Evolutionary conservation across 2,329 filamentous ascomycete genomes (phyloP), one percentile per base, ranked within the genome.

Genomic region (Pyrenochaeta sp.): DNA sequence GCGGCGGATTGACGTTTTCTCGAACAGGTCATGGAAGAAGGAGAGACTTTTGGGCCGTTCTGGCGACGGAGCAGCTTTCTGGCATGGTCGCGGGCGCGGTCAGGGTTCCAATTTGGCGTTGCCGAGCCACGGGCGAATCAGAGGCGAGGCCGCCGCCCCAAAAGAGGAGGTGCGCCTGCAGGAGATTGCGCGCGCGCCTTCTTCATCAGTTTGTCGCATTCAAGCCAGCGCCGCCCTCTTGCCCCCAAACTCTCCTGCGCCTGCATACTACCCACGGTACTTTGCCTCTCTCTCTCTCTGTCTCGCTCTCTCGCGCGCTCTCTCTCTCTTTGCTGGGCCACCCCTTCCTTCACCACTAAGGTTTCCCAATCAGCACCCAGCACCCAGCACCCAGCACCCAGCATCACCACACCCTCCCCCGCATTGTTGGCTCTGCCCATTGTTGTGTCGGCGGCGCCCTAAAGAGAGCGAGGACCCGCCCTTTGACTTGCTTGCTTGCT

Each of bases 141-240:
- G 51, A 41, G 49, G 58, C 53, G 36, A 20, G 44, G 32, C 27
- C n/a, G 43, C 15, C 20, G 39, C 43, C 49, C 53, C 48, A 52
- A 61, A 61, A 53, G 61, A 64, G 54, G 57, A 63, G 56, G 62
- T 54, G 63, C 57, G 62, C 43, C n/a, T 60, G 60, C 62, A 67
- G 60, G 61, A 68, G 63, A 67, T 68, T 68, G 63, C 65, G 56
- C 49, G 51, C 45, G 63, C 63, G 65, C 63, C 65, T 50, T 68
- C 56, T 66, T 68, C 60, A 56, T 67, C 65, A 66, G 52, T 32
- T 49, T 14, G 45, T 18, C 29, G 46, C 45, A 46, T 27, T 27
- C 23, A 27, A 4, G 4, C 23, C 23, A n/a, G 44, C 32, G 15
- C 32, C 32, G 15, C 32, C n/a, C n/a, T n/a, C n/a, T n/a, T n/a